Evolutionary conservation across 2,329 filamentous ascomycete species (phyloP), one percentile per base, ranked within the genome.

Genomic region (Scopulariopsis brevicaulis): DNA sequence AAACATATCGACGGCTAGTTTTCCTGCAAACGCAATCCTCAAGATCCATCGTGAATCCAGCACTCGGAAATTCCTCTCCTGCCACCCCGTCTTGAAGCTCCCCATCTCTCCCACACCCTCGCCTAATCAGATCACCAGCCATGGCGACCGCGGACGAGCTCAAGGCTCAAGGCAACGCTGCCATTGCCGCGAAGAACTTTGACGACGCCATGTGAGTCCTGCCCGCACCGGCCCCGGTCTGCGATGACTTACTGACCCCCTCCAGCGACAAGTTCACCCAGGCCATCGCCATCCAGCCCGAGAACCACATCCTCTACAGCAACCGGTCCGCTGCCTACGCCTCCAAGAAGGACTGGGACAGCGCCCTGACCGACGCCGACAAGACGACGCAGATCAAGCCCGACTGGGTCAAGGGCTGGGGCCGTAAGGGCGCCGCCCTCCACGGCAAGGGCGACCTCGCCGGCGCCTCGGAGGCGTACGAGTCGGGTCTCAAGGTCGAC

Each of bases 131-230:
- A 50, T 50, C 46, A 50, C 6, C 46, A 50, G 56, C 59, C 57
- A 84, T 84, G 81, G 73, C 81, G 66, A 80, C 80, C 61, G 83
- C 82, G 65, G 84, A 86, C 72, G 82, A 93, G 83, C 84, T 99
- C 68, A 99, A 99, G 81, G 90, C 92, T 68, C 87, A 94, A 71
- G 94, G 93, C 79, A 99, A 99, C 81, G 96, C 96, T 80, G 92
- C 95, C 74, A 99, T 99, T 74, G 87, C 90, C 64, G 91, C 90
- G 62, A 97, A 97, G 82, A 91, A 97, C 75, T 99, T 96, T 73
- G 82, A 91, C 68, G 90, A 93, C 72, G 94, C 94, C 69, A 84
- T 96, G 93, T 97, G 82, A 75, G 90, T 84, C 12, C 46, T 4
- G 54, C 28, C 54, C 43, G 59, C 63, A 24, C 8, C 11, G 40